These are phyloP conservation scores for Gaertneriomyces semiglobifer DNA, from an alignment of 192 early-diverging fungal species.

Conservation along the genomic window DNA sequence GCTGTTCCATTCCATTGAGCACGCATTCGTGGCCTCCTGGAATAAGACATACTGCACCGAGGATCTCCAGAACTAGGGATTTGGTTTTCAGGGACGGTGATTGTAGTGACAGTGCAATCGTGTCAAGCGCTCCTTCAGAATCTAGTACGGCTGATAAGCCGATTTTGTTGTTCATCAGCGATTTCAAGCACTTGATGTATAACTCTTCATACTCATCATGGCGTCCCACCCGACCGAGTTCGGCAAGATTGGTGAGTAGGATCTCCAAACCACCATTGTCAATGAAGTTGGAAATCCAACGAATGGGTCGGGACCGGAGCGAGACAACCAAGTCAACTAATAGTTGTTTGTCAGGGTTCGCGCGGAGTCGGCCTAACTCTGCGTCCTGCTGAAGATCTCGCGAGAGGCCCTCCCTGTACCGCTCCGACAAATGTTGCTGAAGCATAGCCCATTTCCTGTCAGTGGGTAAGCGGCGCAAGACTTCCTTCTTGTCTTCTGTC, in stretches of 20 bases:
- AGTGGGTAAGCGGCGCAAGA: slow-evolving; percentile 36
- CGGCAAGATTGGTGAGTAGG: slow-evolving; percentile 41
- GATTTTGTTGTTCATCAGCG: slow-evolving; percentile 58
- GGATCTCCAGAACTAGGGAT: slow-evolving; percentile 48
- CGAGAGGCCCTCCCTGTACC: slow-evolving; percentile 39
- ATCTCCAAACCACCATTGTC: slow-evolving; percentile 51
- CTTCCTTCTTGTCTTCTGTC: slow-evolving; percentile 50
- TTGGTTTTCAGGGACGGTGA: slow-evolving; percentile 45
- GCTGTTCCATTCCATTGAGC: slow-evolving; percentile 44
- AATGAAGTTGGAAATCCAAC: slow-evolving; percentile 54
- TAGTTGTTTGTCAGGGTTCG: slow-evolving; percentile 38
- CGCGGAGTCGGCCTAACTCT: slow-evolving; percentile 41
- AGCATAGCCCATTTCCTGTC: slow-evolving; percentile 54
- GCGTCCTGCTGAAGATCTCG: slow-evolving; percentile 41
- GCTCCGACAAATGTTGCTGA: slow-evolving; percentile 44
- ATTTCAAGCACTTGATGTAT: slow-evolving; percentile 55
- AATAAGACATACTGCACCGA: slow-evolving; percentile 54
- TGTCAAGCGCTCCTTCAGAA: slow-evolving; percentile 35
- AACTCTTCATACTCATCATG: slow-evolving; percentile 56
- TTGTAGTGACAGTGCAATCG: slow-evolving; percentile 50
- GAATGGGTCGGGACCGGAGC: slow-evolving; percentile 47
- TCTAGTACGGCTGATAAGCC: slow-evolving; percentile 53
- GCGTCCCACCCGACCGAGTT: slow-evolving; percentile 30
- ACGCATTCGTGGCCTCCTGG: slow-evolving; percentile 51
- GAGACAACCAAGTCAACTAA: slow-evolving; percentile 44